Base-by-base conservation (phyloP, 352 stramenopile genomes). In the Globisporangium cystogenes region DNA sequence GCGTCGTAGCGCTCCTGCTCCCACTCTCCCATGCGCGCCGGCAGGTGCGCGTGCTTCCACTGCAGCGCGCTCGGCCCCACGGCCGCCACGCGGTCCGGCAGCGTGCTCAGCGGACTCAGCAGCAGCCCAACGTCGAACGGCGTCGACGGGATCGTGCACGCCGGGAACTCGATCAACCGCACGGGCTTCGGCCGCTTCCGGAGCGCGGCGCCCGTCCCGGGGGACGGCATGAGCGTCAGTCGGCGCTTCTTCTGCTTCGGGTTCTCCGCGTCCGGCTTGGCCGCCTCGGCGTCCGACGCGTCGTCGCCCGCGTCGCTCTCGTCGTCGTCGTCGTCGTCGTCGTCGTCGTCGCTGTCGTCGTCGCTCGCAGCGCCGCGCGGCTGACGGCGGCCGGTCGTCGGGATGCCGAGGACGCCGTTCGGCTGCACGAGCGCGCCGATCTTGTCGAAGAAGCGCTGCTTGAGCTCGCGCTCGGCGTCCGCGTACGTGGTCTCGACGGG, bases 21-120 rank as follows among this genome's bases (percentile, higher is more conserved):
- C 82, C 78, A 90, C 24, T 92, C 79, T 24, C 67, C 57, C 73
- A 92, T 86, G 35, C 84, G 76, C 51, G 74, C 69, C 23, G 82
- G 82, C 42, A 90, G 41, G 59, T 85, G 85, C 20, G 75, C 80
- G 26, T 68, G 68, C 52, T 90, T 69, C 82, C 82, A 92, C 51
- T 92, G 82, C 35, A 88, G 52, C n/a, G 75, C 72, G 55, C 62
- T 62, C 4, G 77, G 75, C 8, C 70, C 76, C n/a, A 87, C 66
- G 1, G 78, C 82, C 35, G 76, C 75, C n/a, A 88, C 75, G 48
- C 67, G 68, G 24, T 87, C 82, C 4, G 82, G 76, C 0, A 92
- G 57, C 37, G 78, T 70, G 27, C 79, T 90, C 39, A 92, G 53
- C 20, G 82, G 82, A 67, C 82, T 92, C 23, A 92, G 62, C 18